phyloP scores from a whole-genome alignment of 2,329 filamentous ascomycete species.

The Ascochyta fabae region DNA sequence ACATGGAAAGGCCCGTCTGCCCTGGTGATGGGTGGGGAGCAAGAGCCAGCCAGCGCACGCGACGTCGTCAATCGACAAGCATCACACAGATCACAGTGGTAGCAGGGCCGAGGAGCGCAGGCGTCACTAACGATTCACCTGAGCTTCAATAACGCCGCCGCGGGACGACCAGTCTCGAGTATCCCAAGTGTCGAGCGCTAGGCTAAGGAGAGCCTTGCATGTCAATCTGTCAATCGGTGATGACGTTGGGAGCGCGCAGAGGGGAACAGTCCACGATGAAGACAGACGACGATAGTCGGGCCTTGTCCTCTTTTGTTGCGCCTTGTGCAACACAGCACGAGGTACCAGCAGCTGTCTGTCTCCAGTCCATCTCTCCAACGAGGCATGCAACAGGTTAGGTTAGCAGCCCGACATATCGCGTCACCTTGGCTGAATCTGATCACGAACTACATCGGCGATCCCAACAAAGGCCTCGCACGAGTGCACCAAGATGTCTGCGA shows the following conservation, averaged over 20 bases:
- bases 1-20: slow-evolving; percentile 12
- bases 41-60: slow-evolving; percentile 20
- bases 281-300: background rate
- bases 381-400: slow-evolving; percentile 1
- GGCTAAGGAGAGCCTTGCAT: slow-evolving; percentile 6
- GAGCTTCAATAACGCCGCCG: slow-evolving; percentile 6
- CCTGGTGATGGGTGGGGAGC: background rate
- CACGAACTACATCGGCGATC: slow-evolving; percentile 11
- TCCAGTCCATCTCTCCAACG: slow-evolving; percentile 1
- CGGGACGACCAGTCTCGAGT: slow-evolving; percentile 1
- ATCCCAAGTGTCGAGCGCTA: slow-evolving; percentile 10
- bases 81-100: background rate
- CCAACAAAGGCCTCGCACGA: slow-evolving; percentile 5
- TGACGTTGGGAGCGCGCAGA: slow-evolving; percentile 5
- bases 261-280: background rate
- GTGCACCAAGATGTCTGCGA: background rate
- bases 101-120: slow-evolving; percentile 14
- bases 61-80: slow-evolving; percentile 19
- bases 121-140: background rate
- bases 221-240: slow-evolving; percentile 3
- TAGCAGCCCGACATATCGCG: slow-evolving; percentile 3
- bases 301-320: background rate
- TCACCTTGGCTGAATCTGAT: slow-evolving; percentile 7
- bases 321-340: background rate
- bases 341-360: background rate